Base-by-base conservation (phyloP, 2,329 filamentous ascomycete species). In the Colletotrichum orbiculare region DNA sequence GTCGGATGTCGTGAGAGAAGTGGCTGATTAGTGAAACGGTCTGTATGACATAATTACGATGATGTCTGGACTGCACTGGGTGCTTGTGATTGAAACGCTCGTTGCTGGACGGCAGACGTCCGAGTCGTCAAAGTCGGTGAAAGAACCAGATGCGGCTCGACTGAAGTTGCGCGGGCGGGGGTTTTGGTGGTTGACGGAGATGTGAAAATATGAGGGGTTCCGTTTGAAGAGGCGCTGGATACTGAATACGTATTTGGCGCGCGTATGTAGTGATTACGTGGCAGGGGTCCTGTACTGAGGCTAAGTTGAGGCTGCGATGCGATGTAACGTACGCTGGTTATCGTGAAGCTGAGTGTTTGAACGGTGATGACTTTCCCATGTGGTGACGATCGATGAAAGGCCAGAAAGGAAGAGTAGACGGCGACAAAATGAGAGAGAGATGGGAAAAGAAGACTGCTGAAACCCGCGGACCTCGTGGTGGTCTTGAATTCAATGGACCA, bases 61-160 rank as follows among this genome's bases (percentile, higher is more conserved):
- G 41, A 35, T 13, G 35, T 46, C 42, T 52, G 13, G 43, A 25
- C 25, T 25, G 25, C 25, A 25, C 25, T 25, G 25, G 25, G 25
- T 25, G 25, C 25, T 25, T 25, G 25, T 25, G 25, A 25, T 25
- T 25, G 25, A 25, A 25, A 25, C 25, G 25, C 4, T 25, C 4
- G 25, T 25, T 25, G 25, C 25, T 25, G 25, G 25, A 25, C 25
- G 25, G 25, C 25, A 63, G 54, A 37, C 38, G 55, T 59, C 43
- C 55, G 37, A 7, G n/a, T 52, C 50, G 50, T 52, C 62, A 58
- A 58, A 35, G 41, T 37, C 58, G 58, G 58, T 12, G 41, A 17
- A 46, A 56, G 42, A 56, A n/a, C 38, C 62, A 58, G 62, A 41
- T 17, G 41, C 58, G 58, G 58, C 15, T 53, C 58, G 37, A 47